A percentile compares a stretch with the other conserved stretches of the same genome.
Conservation (phyloP, 768 basidiomycete species). For the Tylopilus cervinicoccineus region DNA sequence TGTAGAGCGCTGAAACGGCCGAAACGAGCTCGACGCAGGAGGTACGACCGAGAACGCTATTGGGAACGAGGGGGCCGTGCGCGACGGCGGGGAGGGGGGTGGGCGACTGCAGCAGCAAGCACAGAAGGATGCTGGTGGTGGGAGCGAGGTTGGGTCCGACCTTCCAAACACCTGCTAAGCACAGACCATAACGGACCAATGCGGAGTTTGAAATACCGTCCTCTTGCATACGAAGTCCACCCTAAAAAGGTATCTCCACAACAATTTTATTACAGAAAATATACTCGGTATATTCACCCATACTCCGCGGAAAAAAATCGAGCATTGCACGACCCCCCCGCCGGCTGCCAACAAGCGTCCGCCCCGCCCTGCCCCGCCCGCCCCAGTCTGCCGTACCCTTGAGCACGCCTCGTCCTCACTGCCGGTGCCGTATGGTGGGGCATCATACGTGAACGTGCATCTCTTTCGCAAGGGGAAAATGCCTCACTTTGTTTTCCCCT, state of each 20-base stretch:
- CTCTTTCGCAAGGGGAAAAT: conserved; percentile 10
- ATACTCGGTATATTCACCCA: conserved; percentile 1
- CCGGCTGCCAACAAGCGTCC: neutral
- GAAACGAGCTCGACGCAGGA: conserved; percentile 19
- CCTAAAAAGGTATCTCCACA: conserved; percentile 11
- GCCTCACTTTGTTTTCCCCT: conserved; percentile 10
- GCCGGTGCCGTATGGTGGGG: conserved; percentile 12
- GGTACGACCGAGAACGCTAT: conserved; percentile 21
- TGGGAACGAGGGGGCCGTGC: conserved; percentile 35
- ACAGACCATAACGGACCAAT: conserved; percentile 34
- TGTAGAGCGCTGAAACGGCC: conserved; percentile 25
- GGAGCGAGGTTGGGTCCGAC: conserved; percentile 51
- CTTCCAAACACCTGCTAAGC: conserved; percentile 38
- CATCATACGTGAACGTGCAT: conserved; percentile 23
- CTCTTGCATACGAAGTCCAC: conserved; percentile 16
- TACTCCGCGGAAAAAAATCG: conserved; percentile 6
- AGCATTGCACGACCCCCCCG: neutral
- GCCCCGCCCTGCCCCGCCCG: neutral
- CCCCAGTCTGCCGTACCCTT: neutral
- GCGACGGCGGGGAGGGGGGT: conserved; percentile 44
- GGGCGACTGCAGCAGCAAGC: conserved; percentile 28
- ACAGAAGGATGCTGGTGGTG: conserved; percentile 49
- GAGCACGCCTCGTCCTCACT: conserved; percentile 17
- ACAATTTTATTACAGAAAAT: conserved; percentile 21
- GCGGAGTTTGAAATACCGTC: conserved; percentile 31